Evolutionary conservation across 371 early-diverging fungal genomes (phyloP).

Genomic region (Mucor sp.): DNA sequence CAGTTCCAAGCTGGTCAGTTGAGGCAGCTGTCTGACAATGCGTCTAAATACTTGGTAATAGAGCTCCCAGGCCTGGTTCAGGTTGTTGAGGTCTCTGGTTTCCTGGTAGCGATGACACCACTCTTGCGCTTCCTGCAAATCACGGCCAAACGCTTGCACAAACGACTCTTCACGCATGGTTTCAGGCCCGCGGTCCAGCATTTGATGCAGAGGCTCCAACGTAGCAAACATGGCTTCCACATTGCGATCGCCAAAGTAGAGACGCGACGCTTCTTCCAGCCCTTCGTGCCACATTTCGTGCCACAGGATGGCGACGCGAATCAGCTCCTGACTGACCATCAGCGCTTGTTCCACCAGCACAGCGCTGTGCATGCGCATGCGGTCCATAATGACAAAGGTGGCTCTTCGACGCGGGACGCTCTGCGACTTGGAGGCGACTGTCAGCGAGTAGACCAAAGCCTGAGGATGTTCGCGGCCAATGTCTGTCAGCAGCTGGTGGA

Average conservation of each 20-base stretch:
- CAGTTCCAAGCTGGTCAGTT: conserved; percentile 83
- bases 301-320: conserved; percentile 96
- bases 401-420: conserved; percentile 77
- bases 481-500: conserved; percentile 89
- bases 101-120: conserved; percentile 85
- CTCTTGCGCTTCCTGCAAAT: conserved; percentile 91
- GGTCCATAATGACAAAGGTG: conserved; percentile 91
- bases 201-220: conserved; percentile 87
- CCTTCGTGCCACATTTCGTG: conserved; percentile 99
- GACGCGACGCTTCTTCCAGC: conserved; percentile 87
- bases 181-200: conserved; percentile 91
- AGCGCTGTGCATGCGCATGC: conserved; percentile 85
- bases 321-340: conserved; percentile 95
- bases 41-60: conserved; percentile 89
- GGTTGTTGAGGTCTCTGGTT: conserved; percentile 76
- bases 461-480: conserved; percentile 97
- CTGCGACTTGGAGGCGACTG: conserved; percentile 95
- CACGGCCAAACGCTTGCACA: conserved; percentile 92
- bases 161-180: conserved; percentile 94
- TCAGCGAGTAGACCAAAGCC: conserved; percentile 94
- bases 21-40: conserved; percentile 83
- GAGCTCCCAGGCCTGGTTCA: conserved; percentile 97
- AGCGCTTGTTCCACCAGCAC: conserved; percentile 92
- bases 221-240: conserved; percentile 92
- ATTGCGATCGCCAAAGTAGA: conserved; percentile 88